phyloP scores from a whole-genome alignment of 345 rosid genomes.

The Bruguiera parviflora region DNA sequence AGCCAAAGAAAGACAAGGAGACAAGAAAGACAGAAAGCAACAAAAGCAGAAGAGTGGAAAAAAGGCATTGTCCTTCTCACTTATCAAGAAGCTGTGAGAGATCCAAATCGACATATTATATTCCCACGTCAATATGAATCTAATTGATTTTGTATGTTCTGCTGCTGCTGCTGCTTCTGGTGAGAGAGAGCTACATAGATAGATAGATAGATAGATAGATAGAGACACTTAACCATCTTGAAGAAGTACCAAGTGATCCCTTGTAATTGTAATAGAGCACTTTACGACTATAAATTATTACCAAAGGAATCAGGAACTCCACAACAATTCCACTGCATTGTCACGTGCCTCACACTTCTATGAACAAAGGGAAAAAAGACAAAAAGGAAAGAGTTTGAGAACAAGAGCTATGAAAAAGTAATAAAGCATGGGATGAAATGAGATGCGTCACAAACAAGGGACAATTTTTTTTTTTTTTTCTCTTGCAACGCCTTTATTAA shows the following conservation, averaged over 20 bases:
- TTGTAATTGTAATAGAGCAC: constrained; percentile 47
- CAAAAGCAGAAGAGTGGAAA: constrained; percentile 41
- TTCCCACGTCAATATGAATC: constrained; percentile 57
- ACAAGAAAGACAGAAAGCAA: constrained; percentile 88
- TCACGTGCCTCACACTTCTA: constrained; percentile 31
- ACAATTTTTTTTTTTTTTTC: too few species aligned
- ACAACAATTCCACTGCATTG: constrained; percentile 16
- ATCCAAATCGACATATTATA: constrained; percentile 44
- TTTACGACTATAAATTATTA: constrained; percentile 28
- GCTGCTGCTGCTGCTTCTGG: neutral
- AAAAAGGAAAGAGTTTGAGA: neutral
- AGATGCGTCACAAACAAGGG: too few species aligned
- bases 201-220: neutral
- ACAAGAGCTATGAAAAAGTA: neutral
- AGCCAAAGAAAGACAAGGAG: constrained; percentile 65
- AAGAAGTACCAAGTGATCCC: constrained; percentile 36
- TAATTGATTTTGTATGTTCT: constrained; percentile 44
- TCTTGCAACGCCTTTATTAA: too few species aligned
- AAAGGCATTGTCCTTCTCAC: constrained; percentile 36
- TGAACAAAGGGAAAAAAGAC: constrained; percentile 8
- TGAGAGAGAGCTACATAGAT: neutral
- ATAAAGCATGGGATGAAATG: constrained; percentile 6
- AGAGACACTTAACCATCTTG: constrained; percentile 35
- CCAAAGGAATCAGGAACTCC: constrained; percentile 13
- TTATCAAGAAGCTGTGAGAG: constrained; percentile 22